These are phyloP conservation scores for Candida arabinofermentans DNA, from an alignment of 805 yeast species.

Conservation along the genomic window DNA sequence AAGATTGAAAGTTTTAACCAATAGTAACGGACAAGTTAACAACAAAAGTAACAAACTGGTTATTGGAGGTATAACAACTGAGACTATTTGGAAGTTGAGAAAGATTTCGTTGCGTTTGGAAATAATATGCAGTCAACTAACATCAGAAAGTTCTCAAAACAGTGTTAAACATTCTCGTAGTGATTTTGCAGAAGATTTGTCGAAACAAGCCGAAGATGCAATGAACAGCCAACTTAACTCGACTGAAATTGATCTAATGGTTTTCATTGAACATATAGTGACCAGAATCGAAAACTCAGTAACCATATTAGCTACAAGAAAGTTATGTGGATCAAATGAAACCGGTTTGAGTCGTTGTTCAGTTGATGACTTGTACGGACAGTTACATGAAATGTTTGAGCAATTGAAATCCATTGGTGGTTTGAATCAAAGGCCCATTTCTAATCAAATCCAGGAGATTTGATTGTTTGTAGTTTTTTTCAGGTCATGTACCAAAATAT, in stretches of 20 bases:
- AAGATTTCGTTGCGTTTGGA: constrained; percentile 56
- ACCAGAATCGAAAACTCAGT: constrained; percentile 66
- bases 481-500: too few relatives aligned
- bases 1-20: constrained; percentile 45
- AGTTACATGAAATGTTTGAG: constrained; percentile 4
- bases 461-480: too few relatives aligned
- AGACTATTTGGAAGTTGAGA: constrained; percentile 39
- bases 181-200: constrained; percentile 13
- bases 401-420: constrained; percentile 2
- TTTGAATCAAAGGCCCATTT: too few relatives aligned
- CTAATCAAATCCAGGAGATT: too few relatives aligned
- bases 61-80: constrained; percentile 28
- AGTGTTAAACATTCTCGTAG: neutral
- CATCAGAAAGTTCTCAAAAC: constrained; percentile 23
- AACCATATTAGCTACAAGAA: constrained; percentile 40
- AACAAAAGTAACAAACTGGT: constrained; percentile 22
- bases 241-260: constrained; percentile 42
- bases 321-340: constrained; percentile 15
- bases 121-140: constrained; percentile 45
- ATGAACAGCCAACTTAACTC: constrained; percentile 11
- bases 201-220: constrained; percentile 15
- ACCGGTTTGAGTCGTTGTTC: constrained; percentile 7
- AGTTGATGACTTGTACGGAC: constrained; percentile 23
- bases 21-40: constrained; percentile 31
- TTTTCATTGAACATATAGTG: constrained; percentile 59